Percentiles rank a stretch among this genome's conserved stretches.
Evolutionary conservation across 2,329 filamentous ascomycete species (phyloP).

Genomic region (Fusarium clavum): DNA sequence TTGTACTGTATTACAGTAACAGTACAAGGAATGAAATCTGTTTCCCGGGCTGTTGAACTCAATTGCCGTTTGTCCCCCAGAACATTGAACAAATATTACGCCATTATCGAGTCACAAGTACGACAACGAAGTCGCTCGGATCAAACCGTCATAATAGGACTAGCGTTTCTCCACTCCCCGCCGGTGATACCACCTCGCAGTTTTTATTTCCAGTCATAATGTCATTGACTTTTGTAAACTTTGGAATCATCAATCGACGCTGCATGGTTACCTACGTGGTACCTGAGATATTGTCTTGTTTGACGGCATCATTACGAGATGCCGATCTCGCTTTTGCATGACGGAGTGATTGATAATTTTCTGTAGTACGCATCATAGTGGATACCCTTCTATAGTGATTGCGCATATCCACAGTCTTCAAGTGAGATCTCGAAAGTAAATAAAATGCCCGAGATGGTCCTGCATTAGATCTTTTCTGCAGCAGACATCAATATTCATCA

Average conservation of each 20-base stretch:
- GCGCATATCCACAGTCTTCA: not conserved
- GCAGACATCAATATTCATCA: not conserved
- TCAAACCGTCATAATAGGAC: constrained; percentile 3
- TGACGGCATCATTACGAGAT: constrained; percentile 24
- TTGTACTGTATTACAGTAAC: too few relatives aligned
- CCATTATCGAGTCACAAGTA: constrained; percentile 26
- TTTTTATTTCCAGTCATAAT: constrained; percentile 15
- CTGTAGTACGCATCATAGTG: constrained; percentile 30
- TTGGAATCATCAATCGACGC: not conserved
- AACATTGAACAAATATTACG: constrained; percentile 16
- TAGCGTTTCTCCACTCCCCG: constrained; percentile 5
- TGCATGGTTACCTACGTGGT: too few relatives aligned
- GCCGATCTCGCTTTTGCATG: constrained; percentile 1
- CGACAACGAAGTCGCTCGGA: constrained; percentile 1
- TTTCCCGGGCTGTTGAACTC: not conserved
- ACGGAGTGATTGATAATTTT: not conserved
- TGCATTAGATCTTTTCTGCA: not conserved
- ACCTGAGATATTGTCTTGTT: not conserved
- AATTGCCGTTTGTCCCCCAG: not conserved
- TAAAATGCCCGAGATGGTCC: constrained; percentile 2
- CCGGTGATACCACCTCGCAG: constrained; percentile 12
- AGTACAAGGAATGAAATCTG: too few relatives aligned
- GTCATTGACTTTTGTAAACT: constrained; percentile 19
- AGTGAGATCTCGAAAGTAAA: not conserved
- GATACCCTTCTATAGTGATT: not conserved